These are phyloP conservation scores for Epichloe festucae DNA, from an alignment of 2,329 filamentous ascomycete species.

Conservation along the genomic window DNA sequence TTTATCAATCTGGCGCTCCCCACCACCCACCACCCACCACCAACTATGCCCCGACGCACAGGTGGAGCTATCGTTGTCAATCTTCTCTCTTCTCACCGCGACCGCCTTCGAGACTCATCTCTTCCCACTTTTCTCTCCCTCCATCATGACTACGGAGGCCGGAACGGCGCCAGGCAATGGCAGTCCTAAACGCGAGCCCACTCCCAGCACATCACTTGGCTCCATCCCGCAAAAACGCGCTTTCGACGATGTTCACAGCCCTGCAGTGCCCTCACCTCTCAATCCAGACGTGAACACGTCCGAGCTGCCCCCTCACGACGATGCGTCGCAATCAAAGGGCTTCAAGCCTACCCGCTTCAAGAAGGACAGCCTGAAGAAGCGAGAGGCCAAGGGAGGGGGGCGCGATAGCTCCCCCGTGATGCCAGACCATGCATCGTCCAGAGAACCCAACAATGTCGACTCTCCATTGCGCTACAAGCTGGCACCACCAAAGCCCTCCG, in stretches of 20 bases:
- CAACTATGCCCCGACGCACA: not conserved
- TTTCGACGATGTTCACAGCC: conserved; percentile 57
- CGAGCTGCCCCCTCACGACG: conserved; percentile 28
- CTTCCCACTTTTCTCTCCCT: not conserved
- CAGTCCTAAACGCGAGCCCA: conserved; percentile 28
- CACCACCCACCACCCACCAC: not conserved
- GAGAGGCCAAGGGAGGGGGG: conserved; percentile 45
- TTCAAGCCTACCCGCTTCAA: conserved; percentile 37
- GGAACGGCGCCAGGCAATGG: conserved; percentile 24
- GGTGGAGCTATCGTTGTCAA: not conserved
- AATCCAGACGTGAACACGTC: conserved; percentile 47
- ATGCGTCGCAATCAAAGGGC: conserved; percentile 25
- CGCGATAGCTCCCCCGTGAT: conserved; percentile 42
- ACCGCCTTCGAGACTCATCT: not conserved
- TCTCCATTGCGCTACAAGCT: conserved; percentile 48
- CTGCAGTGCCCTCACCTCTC: conserved; percentile 59
- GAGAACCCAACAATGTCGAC: conserved; percentile 29
- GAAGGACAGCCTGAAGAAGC: conserved; percentile 57
- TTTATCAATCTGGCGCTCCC: conserved; percentile 6
- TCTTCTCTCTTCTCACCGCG: not conserved
- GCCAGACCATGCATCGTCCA: conserved; percentile 37
- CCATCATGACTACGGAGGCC: conserved; percentile 1
- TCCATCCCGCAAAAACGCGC: conserved; percentile 51
- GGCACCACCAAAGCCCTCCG: conserved; percentile 46
- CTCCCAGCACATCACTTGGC: conserved; percentile 26